These are phyloP conservation scores for Populus davidiana DNA, from an alignment of 345 rosid species.

Conservation along the genomic window DNA sequence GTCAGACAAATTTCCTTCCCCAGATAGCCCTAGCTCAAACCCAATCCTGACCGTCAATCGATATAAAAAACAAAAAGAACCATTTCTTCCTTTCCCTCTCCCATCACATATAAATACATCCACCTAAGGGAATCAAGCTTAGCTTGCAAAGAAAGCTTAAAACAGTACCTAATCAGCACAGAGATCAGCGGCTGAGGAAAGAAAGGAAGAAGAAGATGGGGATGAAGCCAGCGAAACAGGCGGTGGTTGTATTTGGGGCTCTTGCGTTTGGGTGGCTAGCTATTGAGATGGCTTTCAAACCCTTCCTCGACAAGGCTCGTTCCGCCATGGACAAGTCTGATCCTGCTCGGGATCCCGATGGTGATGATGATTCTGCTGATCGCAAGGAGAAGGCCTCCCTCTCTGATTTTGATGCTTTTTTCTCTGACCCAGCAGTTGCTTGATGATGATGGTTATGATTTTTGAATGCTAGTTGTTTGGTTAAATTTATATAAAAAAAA, in stretches of 20 bases:
- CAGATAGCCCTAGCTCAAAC: background rate
- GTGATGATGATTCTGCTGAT: constrained; percentile 3
- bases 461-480: background rate
- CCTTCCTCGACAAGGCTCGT: constrained; percentile 57
- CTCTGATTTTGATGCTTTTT: background rate
- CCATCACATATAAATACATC: background rate
- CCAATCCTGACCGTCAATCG: background rate
- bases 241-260: constrained; percentile 63
- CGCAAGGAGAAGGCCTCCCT: background rate
- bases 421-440: background rate
- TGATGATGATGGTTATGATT: background rate
- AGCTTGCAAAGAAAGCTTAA: background rate
- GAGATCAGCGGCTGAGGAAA: background rate
- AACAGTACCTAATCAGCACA: background rate
- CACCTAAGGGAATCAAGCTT: background rate
- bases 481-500: no score
- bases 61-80: background rate
- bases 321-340: constrained; percentile 68
- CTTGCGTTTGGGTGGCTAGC: constrained; percentile 78
- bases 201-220: background rate
- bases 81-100: background rate
- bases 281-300: constrained; percentile 75
- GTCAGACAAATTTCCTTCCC: background rate
- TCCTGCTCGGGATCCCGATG: constrained; percentile 61
- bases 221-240: constrained; percentile 42